A percentile compares a stretch with the other conserved stretches of the same genome.
Conservation (phyloP, 805 yeast genomes). For the Candida morakotiae region DNA sequence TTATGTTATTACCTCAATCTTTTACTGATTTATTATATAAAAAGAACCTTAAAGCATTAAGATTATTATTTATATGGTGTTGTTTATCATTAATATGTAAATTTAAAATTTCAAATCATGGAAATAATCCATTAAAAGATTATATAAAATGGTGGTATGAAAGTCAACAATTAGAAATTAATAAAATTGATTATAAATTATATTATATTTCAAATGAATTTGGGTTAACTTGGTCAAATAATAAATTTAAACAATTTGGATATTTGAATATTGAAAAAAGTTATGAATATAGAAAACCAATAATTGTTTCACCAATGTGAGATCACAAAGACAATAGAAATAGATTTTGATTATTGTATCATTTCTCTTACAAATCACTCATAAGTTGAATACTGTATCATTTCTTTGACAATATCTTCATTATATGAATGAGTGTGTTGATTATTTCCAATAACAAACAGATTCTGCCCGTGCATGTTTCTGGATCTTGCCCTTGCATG, state of each 20-base stretch:
- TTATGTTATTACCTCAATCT: slow-evolving; percentile 14
- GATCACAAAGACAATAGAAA: too few relatives aligned
- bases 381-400: too few relatives aligned
- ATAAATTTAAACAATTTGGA: background rate
- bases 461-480: too few relatives aligned
- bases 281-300: background rate
- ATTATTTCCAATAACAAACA: too few relatives aligned
- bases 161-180: slow-evolving; percentile 10
- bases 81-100: slow-evolving; percentile 11
- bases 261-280: background rate
- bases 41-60: slow-evolving; percentile 21
- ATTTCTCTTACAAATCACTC: too few relatives aligned
- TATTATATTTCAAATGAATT: background rate
- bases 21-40: slow-evolving; percentile 16
- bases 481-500: too few relatives aligned
- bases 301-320: too few relatives aligned
- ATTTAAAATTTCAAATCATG: background rate
- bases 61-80: slow-evolving; percentile 19
- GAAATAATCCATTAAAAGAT: slow-evolving; percentile 25
- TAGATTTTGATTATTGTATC: too few relatives aligned
- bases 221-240: background rate
- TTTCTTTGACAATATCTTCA: too few relatives aligned
- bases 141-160: slow-evolving; percentile 17
- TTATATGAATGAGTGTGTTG: too few relatives aligned
- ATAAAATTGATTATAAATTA: background rate